phyloP scores from a whole-genome alignment of 306 rosid genomes.

The Quercus engelmannii region DNA sequence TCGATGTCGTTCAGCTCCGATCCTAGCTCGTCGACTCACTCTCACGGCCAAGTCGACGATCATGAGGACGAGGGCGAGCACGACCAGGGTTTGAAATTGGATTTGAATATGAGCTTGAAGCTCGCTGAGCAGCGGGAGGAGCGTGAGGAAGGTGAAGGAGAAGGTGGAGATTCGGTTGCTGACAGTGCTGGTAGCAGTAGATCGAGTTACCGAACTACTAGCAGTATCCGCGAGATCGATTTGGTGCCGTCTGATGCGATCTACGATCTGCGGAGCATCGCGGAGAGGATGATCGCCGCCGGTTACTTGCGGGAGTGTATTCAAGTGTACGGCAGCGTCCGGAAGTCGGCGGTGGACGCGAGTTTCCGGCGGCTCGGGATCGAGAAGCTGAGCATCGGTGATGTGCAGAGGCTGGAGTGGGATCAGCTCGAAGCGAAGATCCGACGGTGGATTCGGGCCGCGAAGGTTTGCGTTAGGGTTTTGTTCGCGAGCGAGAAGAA shows the following conservation, averaged over 20 bases:
- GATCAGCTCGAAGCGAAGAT: slow-evolving; percentile 82
- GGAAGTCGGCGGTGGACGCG: slow-evolving; percentile 74
- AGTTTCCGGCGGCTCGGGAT: slow-evolving; percentile 70
- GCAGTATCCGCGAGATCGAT: slow-evolving; percentile 95
- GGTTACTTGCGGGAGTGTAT: slow-evolving; percentile 85
- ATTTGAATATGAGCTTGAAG: no score
- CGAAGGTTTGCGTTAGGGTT: slow-evolving; percentile 72
- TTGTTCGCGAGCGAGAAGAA: slow-evolving; percentile 86
- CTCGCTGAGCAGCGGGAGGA: no score
- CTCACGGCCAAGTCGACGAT: not conserved
- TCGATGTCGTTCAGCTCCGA: slow-evolving; percentile 33
- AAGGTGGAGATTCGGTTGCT: not conserved
- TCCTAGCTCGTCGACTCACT: slow-evolving; percentile 40
- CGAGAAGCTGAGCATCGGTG: slow-evolving; percentile 92
- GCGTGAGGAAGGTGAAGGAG: slow-evolving; percentile 3
- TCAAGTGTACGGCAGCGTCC: slow-evolving; percentile 87
- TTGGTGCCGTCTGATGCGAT: slow-evolving; percentile 77
- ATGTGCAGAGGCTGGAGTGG: slow-evolving; percentile 91
- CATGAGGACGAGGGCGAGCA: not conserved
- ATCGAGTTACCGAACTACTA: slow-evolving; percentile 59
- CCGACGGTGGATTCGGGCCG: slow-evolving; percentile 87
- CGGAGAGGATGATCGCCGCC: slow-evolving; percentile 85
- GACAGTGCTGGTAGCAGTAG: slow-evolving; percentile 17
- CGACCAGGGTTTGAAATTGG: not conserved
- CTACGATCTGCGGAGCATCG: slow-evolving; percentile 70